Conservation (phyloP, 306 rosid genomes). For the Corylus avellana region DNA sequence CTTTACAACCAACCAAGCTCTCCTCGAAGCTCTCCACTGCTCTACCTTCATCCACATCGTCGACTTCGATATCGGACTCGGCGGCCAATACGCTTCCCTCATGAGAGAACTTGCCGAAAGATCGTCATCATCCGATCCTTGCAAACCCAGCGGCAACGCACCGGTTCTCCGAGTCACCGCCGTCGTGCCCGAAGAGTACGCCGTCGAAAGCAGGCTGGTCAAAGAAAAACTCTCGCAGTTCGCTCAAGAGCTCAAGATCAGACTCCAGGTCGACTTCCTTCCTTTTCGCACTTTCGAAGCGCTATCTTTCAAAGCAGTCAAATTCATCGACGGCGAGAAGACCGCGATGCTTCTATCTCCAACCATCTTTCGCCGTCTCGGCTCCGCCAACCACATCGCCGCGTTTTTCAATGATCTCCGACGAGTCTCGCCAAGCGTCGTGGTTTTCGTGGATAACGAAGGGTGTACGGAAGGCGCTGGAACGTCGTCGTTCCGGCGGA, state of each 20-base stretch:
- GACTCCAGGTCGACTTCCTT: constrained; percentile 63
- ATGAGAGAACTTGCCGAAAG: constrained; percentile 79
- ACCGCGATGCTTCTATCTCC: constrained; percentile 70
- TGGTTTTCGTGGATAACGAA: constrained; percentile 70
- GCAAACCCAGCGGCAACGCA: constrained; percentile 14
- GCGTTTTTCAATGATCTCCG: constrained; percentile 54
- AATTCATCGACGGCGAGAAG: constrained; percentile 71
- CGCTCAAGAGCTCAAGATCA: constrained; percentile 71
- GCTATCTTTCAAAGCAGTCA: constrained; percentile 59
- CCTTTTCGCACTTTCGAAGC: constrained; percentile 52
- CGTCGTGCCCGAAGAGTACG: constrained; percentile 66
- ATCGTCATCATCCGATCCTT: constrained; percentile 28
- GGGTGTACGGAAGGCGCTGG: constrained; percentile 52
- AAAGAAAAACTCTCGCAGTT: constrained; percentile 66
- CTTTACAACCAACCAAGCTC: constrained; percentile 85
- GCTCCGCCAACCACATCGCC: constrained; percentile 27
- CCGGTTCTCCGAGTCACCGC: constrained; percentile 71
- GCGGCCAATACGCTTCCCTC: constrained; percentile 81
- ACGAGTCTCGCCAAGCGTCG: constrained; percentile 58
- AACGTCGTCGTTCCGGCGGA: constrained; percentile 58
- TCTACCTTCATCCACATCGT: constrained; percentile 63
- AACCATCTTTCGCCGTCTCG: constrained; percentile 57
- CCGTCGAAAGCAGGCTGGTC: constrained; percentile 54
- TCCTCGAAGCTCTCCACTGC: constrained; percentile 64
- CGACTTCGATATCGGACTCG: constrained; percentile 86